Percentiles rank a stretch among this genome's conserved stretches.
Conservation (phyloP, 306 rosid species). For the Casuarina equisetifolia region DNA sequence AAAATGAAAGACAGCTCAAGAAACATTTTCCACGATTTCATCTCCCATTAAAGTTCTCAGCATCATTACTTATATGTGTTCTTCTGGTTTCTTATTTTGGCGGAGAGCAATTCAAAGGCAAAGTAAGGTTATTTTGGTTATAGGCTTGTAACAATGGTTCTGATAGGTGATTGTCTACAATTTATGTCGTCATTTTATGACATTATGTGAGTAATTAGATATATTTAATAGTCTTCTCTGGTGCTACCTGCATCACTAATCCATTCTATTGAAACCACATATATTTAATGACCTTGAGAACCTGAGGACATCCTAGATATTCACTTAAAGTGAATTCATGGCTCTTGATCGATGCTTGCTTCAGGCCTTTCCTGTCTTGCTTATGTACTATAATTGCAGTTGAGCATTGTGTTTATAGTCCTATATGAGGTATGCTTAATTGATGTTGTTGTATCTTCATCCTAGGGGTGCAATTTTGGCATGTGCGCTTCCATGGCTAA, state of each 20-base stretch:
- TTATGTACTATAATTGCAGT: neutral
- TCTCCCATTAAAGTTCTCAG: neutral
- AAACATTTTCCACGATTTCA: neutral
- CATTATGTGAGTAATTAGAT: neutral
- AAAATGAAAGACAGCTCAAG: neutral
- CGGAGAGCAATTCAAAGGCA: neutral
- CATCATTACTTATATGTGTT: neutral
- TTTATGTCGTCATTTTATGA: too few relatives aligned
- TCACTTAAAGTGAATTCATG: neutral
- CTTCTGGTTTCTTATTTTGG: neutral
- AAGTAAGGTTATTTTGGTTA: neutral
- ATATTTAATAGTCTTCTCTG: neutral
- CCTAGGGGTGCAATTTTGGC: conserved; percentile 76
- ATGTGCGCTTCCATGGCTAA: conserved; percentile 77
- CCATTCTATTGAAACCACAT: neutral
- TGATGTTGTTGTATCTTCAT: neutral
- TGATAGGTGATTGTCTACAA: too few relatives aligned
- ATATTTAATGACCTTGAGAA: neutral
- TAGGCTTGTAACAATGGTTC: neutral
- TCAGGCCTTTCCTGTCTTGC: neutral
- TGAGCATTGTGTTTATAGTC: neutral
- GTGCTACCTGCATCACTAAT: neutral
- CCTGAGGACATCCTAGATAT: neutral
- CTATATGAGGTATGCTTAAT: neutral
- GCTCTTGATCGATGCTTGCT: neutral